Conservation (phyloP, 805 yeast genomes). For the Groenewaldozyma tartarivorans region DNA sequence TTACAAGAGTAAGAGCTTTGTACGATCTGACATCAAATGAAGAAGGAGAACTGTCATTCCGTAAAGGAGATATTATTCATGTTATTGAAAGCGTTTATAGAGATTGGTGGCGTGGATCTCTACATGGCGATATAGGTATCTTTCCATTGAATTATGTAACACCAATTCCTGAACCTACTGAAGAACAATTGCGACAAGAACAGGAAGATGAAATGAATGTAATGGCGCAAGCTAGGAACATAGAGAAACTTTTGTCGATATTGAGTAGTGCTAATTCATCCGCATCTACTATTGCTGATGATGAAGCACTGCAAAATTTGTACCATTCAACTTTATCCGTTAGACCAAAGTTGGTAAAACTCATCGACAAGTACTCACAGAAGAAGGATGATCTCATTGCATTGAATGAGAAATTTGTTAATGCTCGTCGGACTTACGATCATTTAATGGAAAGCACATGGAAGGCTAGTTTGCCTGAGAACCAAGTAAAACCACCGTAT, state of each 20-base stretch:
- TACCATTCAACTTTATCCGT: slow-evolving; percentile 66
- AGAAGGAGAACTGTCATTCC: slow-evolving; percentile 79
- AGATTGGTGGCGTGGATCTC: slow-evolving; percentile 94
- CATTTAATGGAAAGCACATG: slow-evolving; percentile 44
- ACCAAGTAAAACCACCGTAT: neutral
- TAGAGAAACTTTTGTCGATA: slow-evolving; percentile 60
- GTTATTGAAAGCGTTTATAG: slow-evolving; percentile 81
- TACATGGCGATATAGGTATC: slow-evolving; percentile 73
- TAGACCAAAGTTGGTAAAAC: slow-evolving; percentile 62
- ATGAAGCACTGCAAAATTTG: slow-evolving; percentile 61
- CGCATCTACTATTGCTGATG: slow-evolving; percentile 31
- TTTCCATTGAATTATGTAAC: slow-evolving; percentile 90
- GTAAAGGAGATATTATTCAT: slow-evolving; percentile 77
- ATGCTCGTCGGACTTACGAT: slow-evolving; percentile 63
- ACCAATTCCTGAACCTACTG: slow-evolving; percentile 58
- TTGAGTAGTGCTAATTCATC: slow-evolving; percentile 32
- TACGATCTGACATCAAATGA: slow-evolving; percentile 74
- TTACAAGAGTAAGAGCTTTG: slow-evolving; percentile 70
- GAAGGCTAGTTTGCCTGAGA: neutral
- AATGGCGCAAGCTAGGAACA: slow-evolving; percentile 44
- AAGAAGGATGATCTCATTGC: slow-evolving; percentile 69
- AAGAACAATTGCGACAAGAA: slow-evolving; percentile 48
- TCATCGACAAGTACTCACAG: slow-evolving; percentile 68
- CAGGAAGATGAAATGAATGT: slow-evolving; percentile 42
- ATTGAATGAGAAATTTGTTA: slow-evolving; percentile 58